Evolutionary conservation across 345 rosid genomes (phyloP), one percentile per base, ranked within the genome.

Genomic region (Salix purpurea): DNA sequence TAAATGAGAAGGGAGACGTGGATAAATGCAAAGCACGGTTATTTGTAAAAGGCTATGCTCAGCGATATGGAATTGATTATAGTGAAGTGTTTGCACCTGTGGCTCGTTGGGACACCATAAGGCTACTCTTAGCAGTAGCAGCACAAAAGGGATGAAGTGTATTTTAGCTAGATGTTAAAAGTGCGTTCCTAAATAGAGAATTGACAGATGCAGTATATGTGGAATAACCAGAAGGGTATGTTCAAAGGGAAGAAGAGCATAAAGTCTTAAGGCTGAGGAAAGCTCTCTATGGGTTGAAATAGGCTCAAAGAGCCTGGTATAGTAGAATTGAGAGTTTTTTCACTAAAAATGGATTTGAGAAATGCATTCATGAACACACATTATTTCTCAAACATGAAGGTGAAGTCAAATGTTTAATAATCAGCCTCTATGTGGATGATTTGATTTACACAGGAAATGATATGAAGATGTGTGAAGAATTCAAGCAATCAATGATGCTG

Each of bases 131-230:
- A 4, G 60, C 60, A 6, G 0, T 52, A 19, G 60, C 4, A 7
- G 4, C 9, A 0, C n/a, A 50, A 0, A 50, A 18, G 6, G 10
- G 1, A 2, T 7, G 1, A 1, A 52, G 0, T 19, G 60, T 37
- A 5, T 37, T 37, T 1, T 1, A 37, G 9, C 39, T 37, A 6
- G 39, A 37, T 1, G 7, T 37, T 1, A 37, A 37, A 1, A 37
- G 39, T 37, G 39, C 39, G 1, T 37, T 37, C 5, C 39, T 37
- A 5, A 6, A 37, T 37, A 9, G 39, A 1, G 39, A 37, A 6
- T 37, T 37, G 7, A 5, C 7, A 1, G 39, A 37, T 1, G 39
- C 39, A 5, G 39, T 37, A 1, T 37, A 37, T 6, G 39, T 37
- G 39, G 39, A 37, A 1, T 9, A 37, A 6, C 39, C 39, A 37